These are phyloP conservation scores for Leucaena leucocephala DNA, from an alignment of 306 rosid species.

Conservation along the genomic window DNA sequence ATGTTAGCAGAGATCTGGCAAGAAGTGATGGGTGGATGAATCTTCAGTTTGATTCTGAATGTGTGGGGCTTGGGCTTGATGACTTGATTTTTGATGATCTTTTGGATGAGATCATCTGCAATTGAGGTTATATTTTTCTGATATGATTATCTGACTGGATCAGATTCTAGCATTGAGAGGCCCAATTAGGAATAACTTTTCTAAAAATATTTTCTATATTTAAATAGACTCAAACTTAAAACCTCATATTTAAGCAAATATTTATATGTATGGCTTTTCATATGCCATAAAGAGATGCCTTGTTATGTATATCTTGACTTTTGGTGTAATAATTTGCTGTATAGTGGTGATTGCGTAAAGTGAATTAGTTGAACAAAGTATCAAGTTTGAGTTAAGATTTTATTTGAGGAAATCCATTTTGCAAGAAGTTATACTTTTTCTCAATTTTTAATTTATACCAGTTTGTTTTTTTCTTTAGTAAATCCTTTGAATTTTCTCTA, in stretches of 20 bases:
- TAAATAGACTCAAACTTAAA: too few species aligned
- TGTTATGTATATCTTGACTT: neutral
- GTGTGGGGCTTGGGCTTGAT: slow-evolving; percentile 76
- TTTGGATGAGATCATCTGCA: slow-evolving; percentile 55
- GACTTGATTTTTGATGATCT: slow-evolving; percentile 76
- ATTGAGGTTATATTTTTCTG: neutral
- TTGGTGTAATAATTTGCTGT: neutral
- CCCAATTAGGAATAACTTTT: too few species aligned
- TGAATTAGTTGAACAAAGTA: neutral
- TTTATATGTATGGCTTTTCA: neutral
- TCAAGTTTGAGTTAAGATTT: neutral
- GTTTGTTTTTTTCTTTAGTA: too few species aligned
- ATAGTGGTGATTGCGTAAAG: neutral
- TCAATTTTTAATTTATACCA: too few species aligned
- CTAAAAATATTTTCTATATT: too few species aligned
- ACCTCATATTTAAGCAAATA: neutral
- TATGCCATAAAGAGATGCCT: neutral
- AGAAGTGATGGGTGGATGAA: slow-evolving; percentile 80
- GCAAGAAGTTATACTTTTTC: too few species aligned
- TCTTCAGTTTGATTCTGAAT: slow-evolving; percentile 79
- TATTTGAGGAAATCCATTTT: too few species aligned
- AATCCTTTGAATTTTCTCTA: too few species aligned
- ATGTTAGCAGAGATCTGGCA: slow-evolving; percentile 61
- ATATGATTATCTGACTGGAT: too few species aligned
- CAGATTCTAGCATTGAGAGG: too few species aligned